Percentiles rank a stretch among this genome's conserved stretches.
phyloP scores from a whole-genome alignment of 805 yeast species.

The Ogataea naganishii region DNA sequence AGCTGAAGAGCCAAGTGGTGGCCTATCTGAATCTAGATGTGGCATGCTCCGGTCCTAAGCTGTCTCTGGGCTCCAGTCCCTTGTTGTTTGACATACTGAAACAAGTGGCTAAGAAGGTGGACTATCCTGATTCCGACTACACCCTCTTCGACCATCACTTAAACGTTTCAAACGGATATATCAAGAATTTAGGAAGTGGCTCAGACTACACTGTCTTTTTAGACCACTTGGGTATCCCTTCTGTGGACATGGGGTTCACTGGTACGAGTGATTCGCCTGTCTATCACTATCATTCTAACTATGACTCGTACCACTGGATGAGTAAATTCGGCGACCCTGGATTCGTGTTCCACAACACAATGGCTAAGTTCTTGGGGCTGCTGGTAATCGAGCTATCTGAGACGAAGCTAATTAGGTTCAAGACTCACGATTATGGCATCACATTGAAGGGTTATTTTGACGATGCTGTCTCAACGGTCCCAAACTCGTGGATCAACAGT shows the following conservation, averaged over 20 bases:
- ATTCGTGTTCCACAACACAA: conserved; percentile 47
- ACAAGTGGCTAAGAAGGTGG: conserved; percentile 33
- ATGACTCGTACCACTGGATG: conserved; percentile 71
- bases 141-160: conserved; percentile 29
- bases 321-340: conserved; percentile 52
- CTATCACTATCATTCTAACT: conserved; percentile 71
- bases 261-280: conserved; percentile 39
- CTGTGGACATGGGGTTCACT: conserved; percentile 52
- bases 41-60: conserved; percentile 46
- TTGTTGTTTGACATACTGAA: conserved; percentile 39
- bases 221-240: conserved; percentile 52
- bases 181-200: conserved; percentile 56
- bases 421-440: conserved; percentile 29
- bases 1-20: conserved; percentile 40
- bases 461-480: conserved; percentile 6
- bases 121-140: conserved; percentile 32
- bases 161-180: conserved; percentile 19
- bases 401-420: conserved; percentile 34
- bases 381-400: conserved; percentile 41
- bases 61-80: conserved; percentile 52
- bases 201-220: conserved; percentile 58
- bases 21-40: conserved; percentile 69
- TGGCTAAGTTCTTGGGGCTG: conserved; percentile 46
- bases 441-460: conserved; percentile 29
- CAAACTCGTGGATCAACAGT: not conserved